Evolutionary conservation across 106 monocot genomes (phyloP).

Genomic region (Dendrobium chrysotoxum): DNA sequence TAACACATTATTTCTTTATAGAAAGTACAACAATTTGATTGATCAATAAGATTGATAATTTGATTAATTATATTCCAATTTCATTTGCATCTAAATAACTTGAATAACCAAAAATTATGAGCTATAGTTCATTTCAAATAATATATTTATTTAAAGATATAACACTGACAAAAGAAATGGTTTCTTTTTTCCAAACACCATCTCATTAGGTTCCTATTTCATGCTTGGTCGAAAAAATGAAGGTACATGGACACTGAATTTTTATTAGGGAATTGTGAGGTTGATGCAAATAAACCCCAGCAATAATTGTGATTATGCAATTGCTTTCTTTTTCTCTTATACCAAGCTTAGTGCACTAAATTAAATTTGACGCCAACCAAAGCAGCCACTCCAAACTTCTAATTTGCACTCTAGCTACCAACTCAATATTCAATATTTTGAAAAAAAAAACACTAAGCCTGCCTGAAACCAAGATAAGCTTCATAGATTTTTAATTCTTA

Average conservation of each 20-base stretch:
- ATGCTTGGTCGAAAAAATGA: background rate
- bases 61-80: too few relatives aligned
- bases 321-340: background rate
- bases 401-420: too few relatives aligned
- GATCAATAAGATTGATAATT: too few relatives aligned
- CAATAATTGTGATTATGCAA: background rate
- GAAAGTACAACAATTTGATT: too few relatives aligned
- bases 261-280: background rate
- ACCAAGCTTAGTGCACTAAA: background rate
- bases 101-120: too few relatives aligned
- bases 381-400: background rate
- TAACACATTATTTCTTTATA: too few relatives aligned
- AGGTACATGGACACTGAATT: background rate
- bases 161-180: background rate
- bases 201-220: background rate
- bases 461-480: too few relatives aligned
- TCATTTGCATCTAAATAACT: background rate
- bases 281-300: background rate
- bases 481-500: too few relatives aligned
- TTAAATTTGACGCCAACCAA: background rate
- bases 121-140: background rate
- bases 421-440: background rate
- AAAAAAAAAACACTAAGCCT: too few relatives aligned
- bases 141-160: background rate
- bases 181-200: background rate